Evolutionary conservation across 257 asterid genomes (phyloP).

Genomic region (Fraxinus anomala): DNA sequence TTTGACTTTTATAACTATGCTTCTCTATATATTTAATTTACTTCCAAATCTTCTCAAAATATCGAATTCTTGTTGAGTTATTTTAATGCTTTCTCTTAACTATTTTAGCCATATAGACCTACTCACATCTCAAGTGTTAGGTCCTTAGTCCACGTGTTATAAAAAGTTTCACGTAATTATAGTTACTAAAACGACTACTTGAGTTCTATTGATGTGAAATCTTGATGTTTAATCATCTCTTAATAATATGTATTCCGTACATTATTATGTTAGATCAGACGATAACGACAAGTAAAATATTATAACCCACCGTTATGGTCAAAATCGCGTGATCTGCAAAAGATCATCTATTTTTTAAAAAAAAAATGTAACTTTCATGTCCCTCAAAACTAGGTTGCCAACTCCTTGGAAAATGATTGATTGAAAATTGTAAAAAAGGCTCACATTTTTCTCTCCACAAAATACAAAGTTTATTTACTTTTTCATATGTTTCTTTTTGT

Average conservation of each 20-base stretch:
- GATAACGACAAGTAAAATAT: neutral
- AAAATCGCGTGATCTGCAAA: neutral
- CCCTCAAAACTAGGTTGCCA: neutral
- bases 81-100: too few species aligned
- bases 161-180: too few species aligned
- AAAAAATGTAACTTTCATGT: neutral
- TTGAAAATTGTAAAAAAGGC: neutral
- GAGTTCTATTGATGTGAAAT: neutral
- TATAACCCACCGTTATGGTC: neutral
- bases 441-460: neutral
- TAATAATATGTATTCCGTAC: neutral
- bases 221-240: neutral
- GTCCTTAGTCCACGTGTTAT: too few species aligned
- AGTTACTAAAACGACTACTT: too few species aligned
- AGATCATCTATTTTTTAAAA: neutral
- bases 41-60: too few species aligned
- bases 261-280: neutral
- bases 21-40: neutral
- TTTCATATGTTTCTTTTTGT: neutral
- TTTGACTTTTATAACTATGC: too few species aligned
- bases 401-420: conserved; percentile 2
- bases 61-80: too few species aligned
- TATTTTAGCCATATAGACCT: neutral
- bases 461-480: neutral
- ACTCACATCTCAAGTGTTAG: too few species aligned